Percentiles rank a stretch among this genome's conserved stretches.
Conservation (phyloP, 345 rosid species). For the Physaria fendleri region DNA sequence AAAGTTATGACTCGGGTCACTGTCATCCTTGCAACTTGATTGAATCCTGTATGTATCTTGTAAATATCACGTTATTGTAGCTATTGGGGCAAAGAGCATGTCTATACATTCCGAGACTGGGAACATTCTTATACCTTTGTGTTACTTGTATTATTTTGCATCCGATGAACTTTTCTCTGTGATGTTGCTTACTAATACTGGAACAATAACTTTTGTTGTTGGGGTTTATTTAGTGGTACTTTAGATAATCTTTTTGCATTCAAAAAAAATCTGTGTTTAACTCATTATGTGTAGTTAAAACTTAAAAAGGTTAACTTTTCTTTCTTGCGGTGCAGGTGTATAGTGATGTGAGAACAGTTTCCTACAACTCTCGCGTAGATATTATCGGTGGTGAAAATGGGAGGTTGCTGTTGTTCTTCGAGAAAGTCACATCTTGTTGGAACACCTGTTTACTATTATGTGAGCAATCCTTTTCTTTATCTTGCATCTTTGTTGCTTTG, state of each 20-base stretch:
- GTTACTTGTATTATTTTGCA: neutral
- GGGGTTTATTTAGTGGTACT: neutral
- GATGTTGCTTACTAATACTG: neutral
- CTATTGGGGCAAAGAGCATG: neutral
- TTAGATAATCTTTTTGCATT: neutral
- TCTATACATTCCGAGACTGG: too few relatives aligned
- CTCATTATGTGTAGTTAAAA: too few relatives aligned
- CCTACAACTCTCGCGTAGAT: neutral
- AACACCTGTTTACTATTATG: constrained; percentile 76
- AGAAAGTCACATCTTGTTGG: constrained; percentile 70
- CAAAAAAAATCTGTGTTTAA: neutral
- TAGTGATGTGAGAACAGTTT: neutral
- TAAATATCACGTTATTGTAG: neutral
- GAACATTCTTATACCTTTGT: neutral
- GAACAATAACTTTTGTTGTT: neutral
- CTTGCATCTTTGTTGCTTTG: neutral
- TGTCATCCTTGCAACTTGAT: constrained; percentile 5
- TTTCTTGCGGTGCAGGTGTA: neutral
- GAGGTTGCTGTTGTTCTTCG: constrained; percentile 90
- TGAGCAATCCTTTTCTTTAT: constrained; percentile 31
- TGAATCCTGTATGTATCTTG: neutral
- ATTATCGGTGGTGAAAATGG: constrained; percentile 39
- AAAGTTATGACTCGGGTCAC: neutral
- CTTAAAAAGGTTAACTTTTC: too few relatives aligned
- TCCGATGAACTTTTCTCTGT: neutral